These are phyloP conservation scores for Leptographium lundbergii DNA, from an alignment of 2,329 filamentous ascomycete genomes.

Conservation along the genomic window DNA sequence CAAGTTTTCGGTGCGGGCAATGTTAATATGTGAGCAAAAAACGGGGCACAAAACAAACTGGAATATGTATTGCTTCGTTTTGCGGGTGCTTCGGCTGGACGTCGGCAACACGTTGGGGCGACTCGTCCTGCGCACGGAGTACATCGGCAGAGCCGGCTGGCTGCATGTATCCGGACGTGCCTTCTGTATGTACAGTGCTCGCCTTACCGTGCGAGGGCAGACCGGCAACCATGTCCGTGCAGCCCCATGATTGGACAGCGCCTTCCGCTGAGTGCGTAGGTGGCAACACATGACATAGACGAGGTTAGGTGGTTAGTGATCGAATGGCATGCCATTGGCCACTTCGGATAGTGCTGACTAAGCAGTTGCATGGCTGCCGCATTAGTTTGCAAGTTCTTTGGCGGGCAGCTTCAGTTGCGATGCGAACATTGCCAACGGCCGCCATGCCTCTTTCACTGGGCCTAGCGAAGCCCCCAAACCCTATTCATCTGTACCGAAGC, in stretches of 20 bases:
- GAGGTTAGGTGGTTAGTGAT: no score
- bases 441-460: background rate
- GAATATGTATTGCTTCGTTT: background rate
- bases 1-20: background rate
- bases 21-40: background rate
- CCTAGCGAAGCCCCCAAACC: slow-evolving; percentile 1
- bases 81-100: slow-evolving; percentile 1
- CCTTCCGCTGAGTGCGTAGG: no score
- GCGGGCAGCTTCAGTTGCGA: background rate
- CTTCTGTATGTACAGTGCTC: no score
- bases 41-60: background rate
- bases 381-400: background rate
- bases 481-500: slow-evolving; percentile 41
- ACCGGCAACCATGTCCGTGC: no score
- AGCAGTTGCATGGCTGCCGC: background rate
- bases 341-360: background rate
- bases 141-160: background rate
- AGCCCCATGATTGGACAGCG: no score
- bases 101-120: background rate
- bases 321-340: no score
- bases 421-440: background rate
- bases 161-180: no score
- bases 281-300: no score
- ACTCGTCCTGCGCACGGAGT: background rate
- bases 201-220: no score